Base-by-base conservation (phyloP, 83 land plant species). In the Thuja plicata region DNA sequence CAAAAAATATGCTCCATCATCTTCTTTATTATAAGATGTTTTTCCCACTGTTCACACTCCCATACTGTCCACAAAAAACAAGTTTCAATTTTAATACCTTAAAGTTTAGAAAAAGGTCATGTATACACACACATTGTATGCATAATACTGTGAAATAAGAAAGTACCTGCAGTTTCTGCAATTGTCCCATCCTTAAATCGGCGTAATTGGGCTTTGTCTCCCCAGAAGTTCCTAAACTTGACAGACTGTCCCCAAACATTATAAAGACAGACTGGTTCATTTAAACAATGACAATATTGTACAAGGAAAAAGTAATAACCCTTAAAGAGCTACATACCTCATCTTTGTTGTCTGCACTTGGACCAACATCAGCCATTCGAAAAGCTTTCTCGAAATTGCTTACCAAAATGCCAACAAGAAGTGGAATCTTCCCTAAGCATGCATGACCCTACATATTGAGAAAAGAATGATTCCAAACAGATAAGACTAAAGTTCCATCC, bases 141-240 rank as follows among this genome's bases (percentile, higher is more conserved):
- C 5, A 27, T 13, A 35, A 10, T 60, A 62, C 57, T 57, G 66
- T 27, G 52, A 84, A 88, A 52, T 89, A 50, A 82, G 37, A 83
- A 81, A 81, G 86, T 37, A 95, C 99, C 97, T 90, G 95, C 95
- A 90, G 97, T 93, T 93, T 97, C 99, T 32, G 95, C 94, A 91
- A 97, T 96, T 62, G 41, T 92, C 71, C 99, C 98, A 92, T 97
- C 99, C 89, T 91, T 93, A 90, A 96, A 96, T 86, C 98, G 91
- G 52, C 99, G 92, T 50, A 97, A 90, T 86, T 97, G 97, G 19
- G 99, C 92, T 88, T 96, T 98, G 57, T 92, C 91, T 21, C 99
- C 99, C 99, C 99, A 98, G 88, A 98, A 98, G 55, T 91, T 92
- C 37, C 97, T 90, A 83, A 96, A 98, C 70, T 90, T 92, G 76